These are phyloP conservation scores for Puccinia triticina DNA, from an alignment of 1,284 basidiomycete genomes.

Conservation along the genomic window DNA sequence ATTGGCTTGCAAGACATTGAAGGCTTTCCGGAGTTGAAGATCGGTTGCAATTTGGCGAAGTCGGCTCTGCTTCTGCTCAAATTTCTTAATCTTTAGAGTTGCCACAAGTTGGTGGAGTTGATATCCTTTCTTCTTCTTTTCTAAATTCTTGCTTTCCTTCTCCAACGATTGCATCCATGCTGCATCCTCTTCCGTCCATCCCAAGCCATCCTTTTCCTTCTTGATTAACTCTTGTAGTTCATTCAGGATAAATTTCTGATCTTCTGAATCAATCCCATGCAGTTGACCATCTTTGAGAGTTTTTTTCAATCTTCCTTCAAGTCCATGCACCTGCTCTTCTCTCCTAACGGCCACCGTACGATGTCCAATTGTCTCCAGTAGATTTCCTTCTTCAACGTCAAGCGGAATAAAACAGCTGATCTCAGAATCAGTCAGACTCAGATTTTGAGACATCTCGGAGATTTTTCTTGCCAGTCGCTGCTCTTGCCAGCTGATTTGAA, in stretches of 20 bases:
- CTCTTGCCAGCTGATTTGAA: conserved; percentile 5
- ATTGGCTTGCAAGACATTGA: neutral
- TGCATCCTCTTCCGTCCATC: conserved; percentile 5
- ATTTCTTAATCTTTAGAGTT: neutral
- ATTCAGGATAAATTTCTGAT: neutral
- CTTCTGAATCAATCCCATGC: neutral
- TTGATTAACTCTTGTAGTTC: neutral
- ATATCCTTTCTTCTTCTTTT: neutral
- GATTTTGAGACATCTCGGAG: neutral
- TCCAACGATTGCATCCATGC: neutral
- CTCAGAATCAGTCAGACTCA: neutral
- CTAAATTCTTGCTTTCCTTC: neutral
- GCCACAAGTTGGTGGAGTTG: neutral
- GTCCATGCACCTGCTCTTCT: conserved; percentile 1
- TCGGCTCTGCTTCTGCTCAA: neutral
- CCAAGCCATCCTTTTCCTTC: conserved; percentile 9
- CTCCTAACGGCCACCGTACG: conserved; percentile 5
- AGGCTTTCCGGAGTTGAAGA: neutral
- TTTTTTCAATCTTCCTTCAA: neutral
- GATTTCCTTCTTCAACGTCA: neutral
- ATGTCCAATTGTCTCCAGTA: neutral
- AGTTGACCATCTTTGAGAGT: neutral
- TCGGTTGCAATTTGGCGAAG: neutral
- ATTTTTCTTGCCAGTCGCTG: neutral
- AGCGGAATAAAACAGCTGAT: neutral